Conservation (phyloP, 2,329 filamentous ascomycete genomes). For the Amylocarpus encephaloides region DNA sequence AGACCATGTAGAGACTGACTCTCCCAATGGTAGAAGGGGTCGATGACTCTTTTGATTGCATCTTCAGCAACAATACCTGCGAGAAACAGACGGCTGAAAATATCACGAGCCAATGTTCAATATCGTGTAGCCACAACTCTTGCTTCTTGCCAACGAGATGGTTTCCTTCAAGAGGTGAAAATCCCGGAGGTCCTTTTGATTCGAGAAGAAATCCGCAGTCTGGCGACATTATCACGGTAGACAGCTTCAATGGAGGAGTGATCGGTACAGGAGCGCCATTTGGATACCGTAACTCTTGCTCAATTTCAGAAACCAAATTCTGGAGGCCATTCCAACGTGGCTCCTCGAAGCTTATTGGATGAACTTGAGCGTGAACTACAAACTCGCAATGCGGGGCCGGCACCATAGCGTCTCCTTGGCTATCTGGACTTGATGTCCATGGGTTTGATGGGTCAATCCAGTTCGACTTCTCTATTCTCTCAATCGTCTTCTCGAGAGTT, state of each 20-base stretch:
- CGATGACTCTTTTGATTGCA: conserved; percentile 59
- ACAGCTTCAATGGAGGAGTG: conserved; percentile 53
- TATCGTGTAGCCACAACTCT: conserved; percentile 49
- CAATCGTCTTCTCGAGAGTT: conserved; percentile 62
- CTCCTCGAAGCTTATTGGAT: conserved; percentile 32
- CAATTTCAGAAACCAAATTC: conserved; percentile 46
- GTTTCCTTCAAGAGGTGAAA: conserved; percentile 42
- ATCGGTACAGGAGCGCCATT: conserved; percentile 49
- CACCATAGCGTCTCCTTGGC: conserved; percentile 49
- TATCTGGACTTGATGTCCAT: conserved; percentile 67
- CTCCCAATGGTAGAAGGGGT: conserved; percentile 62
- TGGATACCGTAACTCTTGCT: conserved; percentile 56
- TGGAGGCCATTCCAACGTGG: conserved; percentile 19
- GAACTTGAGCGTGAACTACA: conserved; percentile 76
- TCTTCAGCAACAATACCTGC: conserved; percentile 57
- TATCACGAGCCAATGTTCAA: conserved; percentile 53
- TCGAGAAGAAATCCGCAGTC: conserved; percentile 63
- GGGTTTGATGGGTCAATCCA: conserved; percentile 59
- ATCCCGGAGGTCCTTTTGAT: conserved; percentile 55
- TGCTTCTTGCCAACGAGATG: conserved; percentile 56
- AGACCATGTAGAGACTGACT: conserved; percentile 57
- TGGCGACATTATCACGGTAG: conserved; percentile 59
- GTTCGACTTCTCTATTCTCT: conserved; percentile 52
- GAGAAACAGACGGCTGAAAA: conserved; percentile 50
- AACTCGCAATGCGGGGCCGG: conserved; percentile 79